Evolutionary conservation across 495 filamentous ascomycete species (phyloP), one percentile per base, ranked within the genome.

Genomic region (Umbilicaria muhlenbergii): DNA sequence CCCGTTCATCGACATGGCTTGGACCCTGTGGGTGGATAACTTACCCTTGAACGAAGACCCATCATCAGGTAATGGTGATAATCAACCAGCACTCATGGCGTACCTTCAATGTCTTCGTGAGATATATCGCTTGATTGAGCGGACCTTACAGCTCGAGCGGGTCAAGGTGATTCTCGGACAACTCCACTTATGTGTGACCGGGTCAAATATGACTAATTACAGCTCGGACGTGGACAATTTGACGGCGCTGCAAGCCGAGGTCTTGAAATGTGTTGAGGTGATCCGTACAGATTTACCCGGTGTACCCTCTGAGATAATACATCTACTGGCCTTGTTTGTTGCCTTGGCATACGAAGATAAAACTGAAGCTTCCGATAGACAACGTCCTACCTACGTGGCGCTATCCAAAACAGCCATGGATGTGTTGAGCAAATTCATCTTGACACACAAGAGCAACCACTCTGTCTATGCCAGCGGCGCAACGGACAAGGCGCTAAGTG

Each of bases 181-280:
- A 45, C 55, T 83, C 19, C 62, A 59, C 54, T 61, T 59, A 61
- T 87, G 80, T 53, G 75, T 64, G 50, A 70, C 61, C 63, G 81
- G 63, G 55, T 91, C 86, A 4, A 77, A 83, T 18, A 73, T 74
- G n/a, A 73, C 80, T 2, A 63, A 73, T 13, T 94, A 94, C 53
- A 78, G 82, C 32, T 76, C 75, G 32, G 91, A 95, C 61, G 66
- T 86, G n/a, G 88, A 94, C 41, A 77, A 76, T 44, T 69, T 83
- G 46, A 94, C 87, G 1, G 70, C 75, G 8, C 58, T 98, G 7
- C 91, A 98, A 55, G 71, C 60, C 11, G 67, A 80, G 49, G 77
- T 89, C 13, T 60, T 91, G 12, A 77, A 85, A 17, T 78, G 74
- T 34, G 63, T 92, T 34, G 80, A 78, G 51, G 69, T 73, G 34